A percentile compares a stretch with the other conserved stretches of the same genome.
phyloP scores from a whole-genome alignment of 2,329 filamentous ascomycete species.

The Neurospora sp. region DNA sequence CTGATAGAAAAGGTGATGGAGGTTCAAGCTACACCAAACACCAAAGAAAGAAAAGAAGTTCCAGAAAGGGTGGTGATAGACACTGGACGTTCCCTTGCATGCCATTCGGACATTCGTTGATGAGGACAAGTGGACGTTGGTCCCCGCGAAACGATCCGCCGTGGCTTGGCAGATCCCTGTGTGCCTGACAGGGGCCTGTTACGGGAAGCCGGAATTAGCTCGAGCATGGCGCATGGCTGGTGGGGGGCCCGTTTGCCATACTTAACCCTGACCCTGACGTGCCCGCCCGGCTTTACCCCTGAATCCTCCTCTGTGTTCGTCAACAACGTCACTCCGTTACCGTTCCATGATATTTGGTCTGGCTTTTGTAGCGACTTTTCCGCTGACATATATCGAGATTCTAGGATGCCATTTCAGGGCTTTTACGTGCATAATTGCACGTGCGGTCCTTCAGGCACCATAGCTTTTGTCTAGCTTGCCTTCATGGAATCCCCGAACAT shows the following conservation, averaged over 20 bases:
- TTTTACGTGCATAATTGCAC: neutral
- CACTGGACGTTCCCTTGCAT: neutral
- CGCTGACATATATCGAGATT: neutral
- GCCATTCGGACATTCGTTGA: neutral
- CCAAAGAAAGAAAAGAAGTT: neutral
- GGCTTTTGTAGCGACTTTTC: neutral
- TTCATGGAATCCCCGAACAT: neutral
- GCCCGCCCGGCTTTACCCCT: neutral
- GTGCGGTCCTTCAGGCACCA: neutral
- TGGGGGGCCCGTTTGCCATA: neutral
- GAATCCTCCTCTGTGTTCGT: neutral
- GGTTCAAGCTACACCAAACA: neutral
- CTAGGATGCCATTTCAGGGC: neutral
- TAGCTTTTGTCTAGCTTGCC: neutral
- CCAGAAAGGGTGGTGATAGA: neutral
- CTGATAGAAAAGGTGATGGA: neutral
- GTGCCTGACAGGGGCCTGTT: neutral
- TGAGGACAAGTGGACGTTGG: neutral
- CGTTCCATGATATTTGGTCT: neutral
- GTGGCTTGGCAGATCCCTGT: neutral
- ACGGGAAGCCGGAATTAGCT: neutral
- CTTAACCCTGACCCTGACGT: neutral
- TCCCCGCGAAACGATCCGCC: neutral
- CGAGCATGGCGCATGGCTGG: neutral
- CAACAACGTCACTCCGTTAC: neutral